Evolutionary conservation across 495 filamentous ascomycete species (phyloP), one percentile per base, ranked within the genome.

Genomic region (Glutinoglossum americanum): DNA sequence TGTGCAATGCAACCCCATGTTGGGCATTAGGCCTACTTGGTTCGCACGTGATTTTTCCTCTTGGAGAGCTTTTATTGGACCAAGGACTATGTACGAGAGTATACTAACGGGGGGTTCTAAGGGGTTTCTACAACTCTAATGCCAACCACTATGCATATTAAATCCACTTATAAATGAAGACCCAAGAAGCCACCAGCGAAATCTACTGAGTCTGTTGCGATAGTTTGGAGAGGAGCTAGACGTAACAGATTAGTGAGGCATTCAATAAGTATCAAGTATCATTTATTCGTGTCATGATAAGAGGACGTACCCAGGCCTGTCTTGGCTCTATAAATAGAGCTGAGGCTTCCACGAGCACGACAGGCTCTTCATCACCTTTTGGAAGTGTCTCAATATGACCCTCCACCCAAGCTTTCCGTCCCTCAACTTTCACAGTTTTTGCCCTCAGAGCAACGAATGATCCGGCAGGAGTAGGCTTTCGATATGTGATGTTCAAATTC

Each of bases 391-490:
- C 90, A 62, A 98, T 84, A 61, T 80, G 78, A 23, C 87, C 93
- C 69, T 88, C 82, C 6, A 96, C 89, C 90, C 90, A 98, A 23
- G 89, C 92, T 69, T 98, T 98, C 60, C 92, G 76, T 6, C 92
- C 93, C 66, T 97, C 90, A 9, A 88, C 85, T 72, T 85, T 93
- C 23, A 79, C 78, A 19, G 88, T 95, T 64, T 80, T 79, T 21
- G 87, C 93, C 56, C 77, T 77, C 49, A 98, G 68, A 26, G 92
- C 86, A 47, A 89, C 72, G 65, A 83, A 94, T 51, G 75, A 74
- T n/a, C 79, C 76, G 26, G 90, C 87, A 66, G 77, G 76, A 27
- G 82, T 82, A 15, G 93, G 92, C 33, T 76, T 76, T 60, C 81
- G 78, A 69, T 97, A 98, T 65, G 92, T 87, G 66, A 98, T 79